Base-by-base conservation (phyloP, 495 filamentous ascomycete species). In the Penicillium alfredii region DNA sequence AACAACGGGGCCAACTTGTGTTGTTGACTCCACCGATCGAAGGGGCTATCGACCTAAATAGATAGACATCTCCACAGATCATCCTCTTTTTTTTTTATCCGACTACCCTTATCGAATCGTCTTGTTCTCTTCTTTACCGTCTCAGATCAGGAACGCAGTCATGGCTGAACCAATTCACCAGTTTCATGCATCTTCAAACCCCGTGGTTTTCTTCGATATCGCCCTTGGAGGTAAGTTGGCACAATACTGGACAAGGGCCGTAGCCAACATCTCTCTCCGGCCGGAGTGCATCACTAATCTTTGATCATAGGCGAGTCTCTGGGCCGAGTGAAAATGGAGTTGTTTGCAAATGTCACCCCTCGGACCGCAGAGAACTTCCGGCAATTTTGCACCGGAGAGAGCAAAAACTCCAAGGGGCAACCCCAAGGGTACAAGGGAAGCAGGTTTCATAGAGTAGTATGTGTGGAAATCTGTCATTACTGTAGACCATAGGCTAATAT, bases 291-390 rank as follows among this genome's bases (percentile, higher is more conserved):
- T 4, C 2, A 25, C 4, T 8, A 8, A 25, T 9, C 23, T 4
- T 16, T 27, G 13, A 10, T 28, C 40, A 30, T 32, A 94, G 90
- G 88, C 24, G 88, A 96, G 48, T 78, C 87, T 14, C 76, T 98
- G 12, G 93, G 93, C 40, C 81, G 90, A 19, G 79, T 98, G 45
- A 92, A 88, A 51, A 89, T 98, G 59, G 86, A 96, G 61, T 81
- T 98, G 41, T 96, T 89, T 71, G 78, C 81, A 26, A 72, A 92
- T 55, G 66, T 80, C 6, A 84, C 85, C 0, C 93, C 92, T 19
- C 77, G 79, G 42, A 97, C 92, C 4, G 88, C 90, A 11, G 92
- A 96, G 63, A 97, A 98, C 64, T 96, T 98, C 60, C 84, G 90
- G 9, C 86, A 93, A 55, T 94, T 93, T 64, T 97, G 93, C 63